A percentile compares a stretch with the other conserved stretches of the same genome.
Evolutionary conservation across 75 land plant species (phyloP).

Genomic region (Pinus tabuliformis): DNA sequence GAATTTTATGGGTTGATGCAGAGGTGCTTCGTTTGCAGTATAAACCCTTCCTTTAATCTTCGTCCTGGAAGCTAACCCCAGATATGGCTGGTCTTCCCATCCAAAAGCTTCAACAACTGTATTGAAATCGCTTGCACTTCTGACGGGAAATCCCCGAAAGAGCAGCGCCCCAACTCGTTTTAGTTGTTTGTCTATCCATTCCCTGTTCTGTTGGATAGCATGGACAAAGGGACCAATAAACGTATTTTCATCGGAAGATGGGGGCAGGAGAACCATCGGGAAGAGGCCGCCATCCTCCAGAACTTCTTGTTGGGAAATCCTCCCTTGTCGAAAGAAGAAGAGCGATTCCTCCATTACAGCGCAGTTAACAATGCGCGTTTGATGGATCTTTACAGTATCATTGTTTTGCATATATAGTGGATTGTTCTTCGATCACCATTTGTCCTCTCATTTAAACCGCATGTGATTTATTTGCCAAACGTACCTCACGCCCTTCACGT

Average conservation of each 20-base stretch:
- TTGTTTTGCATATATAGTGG: too few species aligned
- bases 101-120: constrained; percentile 29
- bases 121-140: constrained; percentile 28
- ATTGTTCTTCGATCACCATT: too few species aligned
- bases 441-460: too few species aligned
- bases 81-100: constrained; percentile 40
- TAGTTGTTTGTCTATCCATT: constrained; percentile 26
- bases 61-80: constrained; percentile 30
- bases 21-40: constrained; percentile 43
- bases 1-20: constrained; percentile 24
- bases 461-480: too few species aligned
- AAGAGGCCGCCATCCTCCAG: constrained; percentile 13
- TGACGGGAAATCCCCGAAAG: constrained; percentile 35
- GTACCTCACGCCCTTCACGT: too few species aligned
- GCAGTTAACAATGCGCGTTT: too few species aligned
- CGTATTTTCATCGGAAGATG: not conserved
- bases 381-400: too few species aligned
- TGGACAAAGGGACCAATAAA: constrained; percentile 16
- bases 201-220: constrained; percentile 22
- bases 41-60: constrained; percentile 26
- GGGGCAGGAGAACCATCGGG: constrained; percentile 26
- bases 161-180: constrained; percentile 33
- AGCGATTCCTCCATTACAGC: too few species aligned
- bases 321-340: not conserved
- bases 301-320: not conserved